phyloP scores from a whole-genome alignment of 192 early-diverging fungal species.

The Pilaira anomala region DNA sequence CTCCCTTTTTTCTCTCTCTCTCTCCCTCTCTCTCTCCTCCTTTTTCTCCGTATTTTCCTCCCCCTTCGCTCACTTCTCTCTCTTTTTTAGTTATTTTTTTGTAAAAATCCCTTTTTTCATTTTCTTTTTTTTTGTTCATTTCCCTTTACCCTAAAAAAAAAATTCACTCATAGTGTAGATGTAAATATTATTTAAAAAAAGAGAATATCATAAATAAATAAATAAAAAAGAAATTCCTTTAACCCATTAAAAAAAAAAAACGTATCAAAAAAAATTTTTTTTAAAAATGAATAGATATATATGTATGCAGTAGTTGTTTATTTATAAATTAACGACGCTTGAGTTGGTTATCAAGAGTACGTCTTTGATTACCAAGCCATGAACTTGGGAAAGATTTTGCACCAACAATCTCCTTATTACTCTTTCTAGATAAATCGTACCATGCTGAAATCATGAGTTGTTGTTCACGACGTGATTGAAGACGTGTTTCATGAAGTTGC shows the following conservation, averaged over 20 bases:
- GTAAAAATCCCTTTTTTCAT: no score
- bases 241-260: no score
- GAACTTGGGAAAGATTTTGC: conserved; percentile 50
- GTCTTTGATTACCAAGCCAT: conserved; percentile 73
- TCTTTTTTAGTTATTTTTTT: neutral
- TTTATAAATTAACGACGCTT: conserved; percentile 27
- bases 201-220: no score
- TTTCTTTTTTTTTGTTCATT: no score
- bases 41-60: neutral
- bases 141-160: no score
- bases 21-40: neutral
- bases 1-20: neutral
- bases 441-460: conserved; percentile 81
- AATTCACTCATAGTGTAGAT: no score
- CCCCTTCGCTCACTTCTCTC: neutral
- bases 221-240: no score
- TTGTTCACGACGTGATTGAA: conserved; percentile 73
- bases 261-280: no score
- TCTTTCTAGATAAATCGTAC: conserved; percentile 54
- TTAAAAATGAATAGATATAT: no score
- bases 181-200: no score
- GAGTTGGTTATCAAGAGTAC: conserved; percentile 57
- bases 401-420: conserved; percentile 52
- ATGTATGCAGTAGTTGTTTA: no score
- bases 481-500: conserved; percentile 58